Percentiles rank a stretch among this genome's conserved stretches.
phyloP scores from a whole-genome alignment of 345 rosid genomes.

The Microcos paniculata region DNA sequence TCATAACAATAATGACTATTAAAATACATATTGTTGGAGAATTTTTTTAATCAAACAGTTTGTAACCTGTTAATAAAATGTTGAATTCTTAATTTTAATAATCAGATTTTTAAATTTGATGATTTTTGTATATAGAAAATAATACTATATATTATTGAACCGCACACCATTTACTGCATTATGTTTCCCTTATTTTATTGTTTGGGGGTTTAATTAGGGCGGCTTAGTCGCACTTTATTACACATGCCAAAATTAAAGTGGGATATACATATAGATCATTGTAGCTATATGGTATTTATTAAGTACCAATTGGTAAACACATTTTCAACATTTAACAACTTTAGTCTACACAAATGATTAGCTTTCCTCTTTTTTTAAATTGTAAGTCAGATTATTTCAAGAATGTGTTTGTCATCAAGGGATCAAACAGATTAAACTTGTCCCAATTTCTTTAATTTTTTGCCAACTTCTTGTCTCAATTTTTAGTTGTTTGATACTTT shows the following conservation, averaged over 20 bases:
- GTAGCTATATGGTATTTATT: not conserved
- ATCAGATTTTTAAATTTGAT: no score
- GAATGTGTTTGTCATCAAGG: not conserved
- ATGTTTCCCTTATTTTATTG: slow-evolving; percentile 8
- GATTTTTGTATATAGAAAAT: no score
- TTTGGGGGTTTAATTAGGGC: not conserved
- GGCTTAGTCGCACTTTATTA: slow-evolving; percentile 10
- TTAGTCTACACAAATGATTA: not conserved
- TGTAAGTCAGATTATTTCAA: not conserved
- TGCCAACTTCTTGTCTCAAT: no score
- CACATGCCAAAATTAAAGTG: slow-evolving; percentile 19
- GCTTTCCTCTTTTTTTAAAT: not conserved
- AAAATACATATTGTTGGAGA: not conserved
- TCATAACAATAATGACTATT: not conserved
- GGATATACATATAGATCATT: not conserved
- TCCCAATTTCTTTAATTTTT: no score
- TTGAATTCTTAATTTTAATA: no score
- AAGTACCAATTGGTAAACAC: not conserved
- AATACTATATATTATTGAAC: no score
- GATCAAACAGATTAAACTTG: not conserved
- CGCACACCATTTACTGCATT: not conserved
- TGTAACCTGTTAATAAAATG: no score
- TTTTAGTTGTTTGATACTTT: no score
- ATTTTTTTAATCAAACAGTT: no score
- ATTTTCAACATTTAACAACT: slow-evolving; percentile 4